Evolutionary conservation across 352 stramenopile genomes (phyloP), one percentile per base, ranked within the genome.

Genomic region (Pythium plurisporium): DNA sequence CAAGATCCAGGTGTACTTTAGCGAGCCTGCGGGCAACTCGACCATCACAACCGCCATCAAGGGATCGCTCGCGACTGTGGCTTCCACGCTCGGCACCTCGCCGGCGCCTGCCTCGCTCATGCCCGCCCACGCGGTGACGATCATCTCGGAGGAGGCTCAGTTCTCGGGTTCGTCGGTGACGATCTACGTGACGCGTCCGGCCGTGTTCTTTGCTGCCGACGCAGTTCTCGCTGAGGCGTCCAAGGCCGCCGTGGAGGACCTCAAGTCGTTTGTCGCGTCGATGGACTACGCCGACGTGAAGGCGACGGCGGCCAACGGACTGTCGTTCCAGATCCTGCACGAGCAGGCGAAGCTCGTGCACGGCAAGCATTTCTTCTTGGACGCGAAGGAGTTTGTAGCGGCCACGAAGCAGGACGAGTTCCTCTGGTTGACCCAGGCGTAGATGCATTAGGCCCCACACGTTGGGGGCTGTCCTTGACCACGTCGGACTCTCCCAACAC

Each of bases 1-100:
- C 76, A 90, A 95, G 64, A 95, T 99, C 58, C 94, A 99, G 62
- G 91, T 98, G 5, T 99, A 97, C 77, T 98, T 95, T 52, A 46
- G 74, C 41, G 82, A 98, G 66, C 65, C 88, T 46, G 69, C 73
- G 3, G 82, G 75, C 26, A 74, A 84, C 37, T 52, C 54, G 38
- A 64, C 70, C 12, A 90, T 94, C 67, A 70, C 79, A 7, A 65
- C 70, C 52, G 81, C 83, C 3, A 70, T 94, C 52, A 65, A 84
- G 61, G 65, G 64, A 48, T 89, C 82, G 48, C 41, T 82, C 52
- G 56, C 63, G 22, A 90, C 85, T 64, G 76, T 91, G 34, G 42
- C 72, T 3, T 65, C 68, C 4, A 70, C 81, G 20, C 61, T 94
- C 15, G 82, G 79, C 38, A 82, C 83, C 54, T 66, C 69, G 1